Conservation (phyloP, 2,329 filamentous ascomycete genomes). For the Phyllosticta citrichinensis region DNA sequence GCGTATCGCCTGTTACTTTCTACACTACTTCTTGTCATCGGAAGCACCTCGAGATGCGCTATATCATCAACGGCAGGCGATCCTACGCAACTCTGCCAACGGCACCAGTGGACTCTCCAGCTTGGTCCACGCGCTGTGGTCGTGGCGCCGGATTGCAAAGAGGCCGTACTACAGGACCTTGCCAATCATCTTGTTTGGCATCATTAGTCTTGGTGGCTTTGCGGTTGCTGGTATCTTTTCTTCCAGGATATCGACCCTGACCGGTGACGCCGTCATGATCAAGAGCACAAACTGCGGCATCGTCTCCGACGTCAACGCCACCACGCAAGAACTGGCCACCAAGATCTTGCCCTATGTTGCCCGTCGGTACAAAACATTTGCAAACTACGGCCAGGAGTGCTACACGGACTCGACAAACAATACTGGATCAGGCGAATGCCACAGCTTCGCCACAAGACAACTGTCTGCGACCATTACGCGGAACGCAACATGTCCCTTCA, state of each 20-base stretch:
- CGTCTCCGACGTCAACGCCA: neutral
- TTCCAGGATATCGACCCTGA: slow-evolving; percentile 3
- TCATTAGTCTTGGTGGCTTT: neutral
- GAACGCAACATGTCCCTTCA: slow-evolving; percentile 13
- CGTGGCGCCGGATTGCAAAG: neutral
- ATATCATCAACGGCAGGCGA: slow-evolving; percentile 15
- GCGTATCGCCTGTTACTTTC: slow-evolving; percentile 14
- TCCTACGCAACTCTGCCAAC: slow-evolving; percentile 10
- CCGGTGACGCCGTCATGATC: slow-evolving; percentile 5
- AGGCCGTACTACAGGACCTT: neutral
- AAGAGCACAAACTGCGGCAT: neutral
- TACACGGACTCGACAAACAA: neutral
- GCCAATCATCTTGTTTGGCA: neutral
- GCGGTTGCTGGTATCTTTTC: slow-evolving; percentile 9
- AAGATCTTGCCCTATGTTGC: neutral
- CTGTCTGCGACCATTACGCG: slow-evolving; percentile 4
- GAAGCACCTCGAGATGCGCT: slow-evolving; percentile 14
- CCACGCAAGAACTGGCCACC: neutral
- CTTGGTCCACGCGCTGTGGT: neutral
- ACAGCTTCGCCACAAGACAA: slow-evolving; percentile 1
- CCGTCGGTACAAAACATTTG: neutral
- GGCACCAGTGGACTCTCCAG: neutral
- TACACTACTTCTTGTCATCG: slow-evolving; percentile 15
- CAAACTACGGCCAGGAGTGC: slow-evolving; percentile 2
- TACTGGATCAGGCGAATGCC: neutral